Evolutionary conservation across 2,329 filamentous ascomycete genomes (phyloP).

Genomic region (Aspergillus sp.): DNA sequence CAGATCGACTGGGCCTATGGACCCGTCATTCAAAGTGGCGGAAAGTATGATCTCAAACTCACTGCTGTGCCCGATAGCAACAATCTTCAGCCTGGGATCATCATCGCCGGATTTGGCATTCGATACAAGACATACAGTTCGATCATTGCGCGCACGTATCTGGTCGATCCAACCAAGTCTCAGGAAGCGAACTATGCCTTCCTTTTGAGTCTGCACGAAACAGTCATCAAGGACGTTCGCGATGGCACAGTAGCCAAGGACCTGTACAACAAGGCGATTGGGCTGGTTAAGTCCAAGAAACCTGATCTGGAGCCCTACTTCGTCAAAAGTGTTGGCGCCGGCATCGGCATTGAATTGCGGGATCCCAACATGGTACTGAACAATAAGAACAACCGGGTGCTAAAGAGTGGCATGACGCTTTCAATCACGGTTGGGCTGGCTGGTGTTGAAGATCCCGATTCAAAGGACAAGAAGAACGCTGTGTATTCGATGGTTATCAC

Average conservation of each 20-base stretch:
- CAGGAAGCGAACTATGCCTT: conserved; percentile 95
- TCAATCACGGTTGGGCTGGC: conserved; percentile 86
- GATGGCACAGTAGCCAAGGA: conserved; percentile 87
- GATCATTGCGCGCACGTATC: conserved; percentile 85
- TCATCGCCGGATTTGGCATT: conserved; percentile 86
- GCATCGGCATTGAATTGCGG: conserved; percentile 87
- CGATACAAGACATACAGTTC: conserved; percentile 96
- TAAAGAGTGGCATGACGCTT: conserved; percentile 97
- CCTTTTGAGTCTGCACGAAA: conserved; percentile 76
- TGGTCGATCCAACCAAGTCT: conserved; percentile 94
- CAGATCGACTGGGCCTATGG: conserved; percentile 94
- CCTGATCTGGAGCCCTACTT: conserved; percentile 95
- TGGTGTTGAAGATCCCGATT: conserved; percentile 81
- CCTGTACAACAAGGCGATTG: conserved; percentile 83
- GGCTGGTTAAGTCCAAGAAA: conserved; percentile 81
- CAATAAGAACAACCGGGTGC: conserved; percentile 74
- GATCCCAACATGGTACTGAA: conserved; percentile 82
- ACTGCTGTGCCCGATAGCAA: conserved; percentile 76
- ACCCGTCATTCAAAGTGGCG: conserved; percentile 90
- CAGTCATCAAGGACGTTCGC: conserved; percentile 85
- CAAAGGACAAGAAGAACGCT: conserved; percentile 87
- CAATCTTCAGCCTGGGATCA: conserved; percentile 84
- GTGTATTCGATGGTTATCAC: conserved; percentile 86
- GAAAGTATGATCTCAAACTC: conserved; percentile 88
- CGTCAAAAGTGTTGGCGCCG: conserved; percentile 85